Conservation (phyloP, 1,284 basidiomycete species). For the Malassezia obtusa region DNA sequence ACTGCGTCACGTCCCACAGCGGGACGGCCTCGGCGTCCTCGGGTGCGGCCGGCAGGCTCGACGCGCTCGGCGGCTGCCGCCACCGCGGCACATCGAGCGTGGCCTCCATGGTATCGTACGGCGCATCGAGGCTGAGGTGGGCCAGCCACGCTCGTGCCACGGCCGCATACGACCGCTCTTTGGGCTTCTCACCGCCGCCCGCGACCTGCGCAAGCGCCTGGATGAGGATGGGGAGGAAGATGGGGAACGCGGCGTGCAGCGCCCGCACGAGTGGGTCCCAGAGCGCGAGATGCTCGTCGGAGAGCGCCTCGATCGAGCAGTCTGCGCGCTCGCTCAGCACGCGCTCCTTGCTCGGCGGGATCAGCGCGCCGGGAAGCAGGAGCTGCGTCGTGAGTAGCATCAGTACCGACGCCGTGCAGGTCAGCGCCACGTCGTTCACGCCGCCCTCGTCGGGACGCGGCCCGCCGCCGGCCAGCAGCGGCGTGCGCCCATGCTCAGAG, state of each 20-base stretch:
- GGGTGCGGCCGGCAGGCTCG: background rate
- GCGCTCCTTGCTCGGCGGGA: constrained; percentile 9
- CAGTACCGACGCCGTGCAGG: background rate
- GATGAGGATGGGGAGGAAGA: background rate
- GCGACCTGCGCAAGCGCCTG: constrained; percentile 1
- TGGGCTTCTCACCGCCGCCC: background rate
- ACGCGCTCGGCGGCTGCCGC: background rate
- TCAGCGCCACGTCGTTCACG: background rate
- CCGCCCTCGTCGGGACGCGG: background rate
- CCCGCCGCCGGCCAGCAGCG: background rate
- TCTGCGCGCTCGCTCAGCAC: background rate
- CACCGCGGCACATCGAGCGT: constrained; percentile 11
- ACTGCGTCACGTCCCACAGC: background rate
- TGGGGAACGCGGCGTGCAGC: background rate
- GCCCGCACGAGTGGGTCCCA: constrained; percentile 10
- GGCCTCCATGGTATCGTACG: background rate
- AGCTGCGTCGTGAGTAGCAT: constrained; percentile 5
- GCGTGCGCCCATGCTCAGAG: background rate
- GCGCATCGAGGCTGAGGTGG: background rate
- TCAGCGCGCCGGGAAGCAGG: constrained; percentile 12
- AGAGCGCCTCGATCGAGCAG: background rate
- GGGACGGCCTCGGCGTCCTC: background rate
- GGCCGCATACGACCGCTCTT: background rate
- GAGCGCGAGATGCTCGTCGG: background rate
- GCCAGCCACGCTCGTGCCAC: constrained; percentile 6